phyloP scores from a whole-genome alignment of 179 eudicot species.

The Silene vulgaris region DNA sequence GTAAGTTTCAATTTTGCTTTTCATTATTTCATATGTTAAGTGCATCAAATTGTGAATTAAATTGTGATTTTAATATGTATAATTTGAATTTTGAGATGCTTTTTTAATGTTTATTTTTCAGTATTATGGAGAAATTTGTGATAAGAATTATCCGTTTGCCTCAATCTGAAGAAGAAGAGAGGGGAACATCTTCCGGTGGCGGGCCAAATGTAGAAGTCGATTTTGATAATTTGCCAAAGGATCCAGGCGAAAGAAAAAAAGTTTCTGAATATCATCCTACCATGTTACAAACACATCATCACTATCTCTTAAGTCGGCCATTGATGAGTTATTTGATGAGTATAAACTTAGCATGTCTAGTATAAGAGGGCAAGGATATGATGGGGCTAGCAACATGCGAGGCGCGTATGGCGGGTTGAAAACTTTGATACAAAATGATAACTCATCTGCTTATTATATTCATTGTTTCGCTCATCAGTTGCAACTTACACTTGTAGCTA shows the following conservation, averaged over 20 bases:
- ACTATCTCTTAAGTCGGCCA: too few species aligned
- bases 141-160: neutral
- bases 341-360: conserved; percentile 10
- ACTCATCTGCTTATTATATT: conserved; percentile 16
- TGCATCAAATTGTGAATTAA: too few species aligned
- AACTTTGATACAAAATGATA: conserved; percentile 23
- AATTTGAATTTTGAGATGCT: too few species aligned
- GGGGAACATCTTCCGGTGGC: neutral
- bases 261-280: neutral
- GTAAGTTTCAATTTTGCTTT: too few species aligned
- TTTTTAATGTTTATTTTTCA: neutral
- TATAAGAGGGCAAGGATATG: conserved; percentile 31
- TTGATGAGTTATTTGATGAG: too few species aligned
- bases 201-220: neutral
- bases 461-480: conserved; percentile 30
- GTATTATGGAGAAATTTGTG: neutral
- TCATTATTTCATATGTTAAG: too few species aligned
- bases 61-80: too few species aligned
- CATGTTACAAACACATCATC: too few species aligned
- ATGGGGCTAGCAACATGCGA: conserved; percentile 26
- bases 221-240: neutral
- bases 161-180: neutral
- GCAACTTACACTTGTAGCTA: neutral
- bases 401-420: conserved; percentile 22
- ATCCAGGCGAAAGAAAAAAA: neutral